phyloP scores from a whole-genome alignment of 768 basidiomycete genomes.

The Tulasnella sp. region DNA sequence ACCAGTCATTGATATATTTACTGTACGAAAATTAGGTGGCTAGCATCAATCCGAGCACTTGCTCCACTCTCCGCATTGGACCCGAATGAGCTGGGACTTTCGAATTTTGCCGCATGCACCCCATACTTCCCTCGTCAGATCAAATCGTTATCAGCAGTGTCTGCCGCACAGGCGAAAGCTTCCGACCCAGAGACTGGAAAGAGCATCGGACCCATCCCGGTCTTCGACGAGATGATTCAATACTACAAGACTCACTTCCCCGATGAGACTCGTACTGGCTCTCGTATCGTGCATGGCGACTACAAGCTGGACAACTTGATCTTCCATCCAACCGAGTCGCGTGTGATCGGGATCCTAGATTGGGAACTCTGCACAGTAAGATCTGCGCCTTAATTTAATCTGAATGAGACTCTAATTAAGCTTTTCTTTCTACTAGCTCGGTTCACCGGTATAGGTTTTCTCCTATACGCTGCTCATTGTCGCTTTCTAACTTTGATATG shows the following conservation, averaged over 20 bases:
- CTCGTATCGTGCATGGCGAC: conserved; percentile 92
- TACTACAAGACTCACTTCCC: conserved; percentile 74
- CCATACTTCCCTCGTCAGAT: conserved; percentile 92
- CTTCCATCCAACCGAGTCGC: conserved; percentile 85
- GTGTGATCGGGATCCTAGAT: conserved; percentile 89
- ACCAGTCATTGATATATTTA: not conserved
- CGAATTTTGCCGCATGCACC: conserved; percentile 57
- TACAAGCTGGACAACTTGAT: conserved; percentile 97
- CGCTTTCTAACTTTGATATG: conserved; percentile 15
- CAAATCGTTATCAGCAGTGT: conserved; percentile 74
- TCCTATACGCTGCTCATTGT: too few relatives aligned
- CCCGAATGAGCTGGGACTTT: conserved; percentile 56
- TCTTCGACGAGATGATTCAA: conserved; percentile 53
- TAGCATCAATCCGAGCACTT: conserved; percentile 62
- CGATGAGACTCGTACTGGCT: conserved; percentile 60
- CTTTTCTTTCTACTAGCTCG: too few relatives aligned
- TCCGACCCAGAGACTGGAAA: conserved; percentile 48
- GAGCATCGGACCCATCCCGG: conserved; percentile 60
- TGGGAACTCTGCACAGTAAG: conserved; percentile 97
- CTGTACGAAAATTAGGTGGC: conserved; percentile 45
- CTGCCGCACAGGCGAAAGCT: conserved; percentile 61
- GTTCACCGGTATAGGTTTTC: not conserved
- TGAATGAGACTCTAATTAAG: too few relatives aligned
- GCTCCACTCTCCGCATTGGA: conserved; percentile 54
- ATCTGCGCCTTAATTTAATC: too few relatives aligned